Evolutionary conservation across 495 filamentous ascomycete species (phyloP).

Genomic region (Penicillium turbatum): DNA sequence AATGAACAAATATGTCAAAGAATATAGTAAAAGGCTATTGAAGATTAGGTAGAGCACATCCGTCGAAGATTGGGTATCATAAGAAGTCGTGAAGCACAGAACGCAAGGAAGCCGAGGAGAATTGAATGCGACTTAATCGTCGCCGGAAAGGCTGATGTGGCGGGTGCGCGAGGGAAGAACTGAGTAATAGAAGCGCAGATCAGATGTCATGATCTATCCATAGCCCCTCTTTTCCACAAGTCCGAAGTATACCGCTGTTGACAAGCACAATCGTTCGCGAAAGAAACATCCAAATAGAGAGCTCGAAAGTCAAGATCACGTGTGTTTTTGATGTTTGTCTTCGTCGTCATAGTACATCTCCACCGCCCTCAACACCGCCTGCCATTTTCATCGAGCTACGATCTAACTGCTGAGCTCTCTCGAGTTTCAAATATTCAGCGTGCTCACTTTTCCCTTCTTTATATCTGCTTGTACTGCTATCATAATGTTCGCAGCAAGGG

Average conservation of each 20-base stretch:
- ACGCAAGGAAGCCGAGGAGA: conserved; percentile 4
- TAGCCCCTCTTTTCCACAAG: conserved; percentile 5
- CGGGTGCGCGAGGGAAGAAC: not conserved
- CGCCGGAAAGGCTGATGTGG: not conserved
- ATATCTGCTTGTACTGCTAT: not conserved
- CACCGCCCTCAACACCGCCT: conserved; percentile 21
- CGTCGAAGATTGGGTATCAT: not conserved
- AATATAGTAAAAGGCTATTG: not conserved
- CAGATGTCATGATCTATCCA: not conserved
- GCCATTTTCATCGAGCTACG: conserved; percentile 8
- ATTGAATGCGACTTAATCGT: conserved; percentile 9
- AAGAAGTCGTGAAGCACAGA: not conserved
- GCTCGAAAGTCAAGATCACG: conserved; percentile 26
- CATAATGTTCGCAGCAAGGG: conserved; percentile 28
- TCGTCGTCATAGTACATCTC: conserved; percentile 20
- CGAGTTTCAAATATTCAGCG: not conserved
- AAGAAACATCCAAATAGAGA: not conserved
- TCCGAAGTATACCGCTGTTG: conserved; percentile 10
- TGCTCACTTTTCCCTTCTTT: not conserved
- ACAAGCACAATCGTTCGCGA: not conserved
- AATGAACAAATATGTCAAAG: not conserved
- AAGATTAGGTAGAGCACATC: not conserved
- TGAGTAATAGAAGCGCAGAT: not conserved
- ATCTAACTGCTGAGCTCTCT: conserved; percentile 5
- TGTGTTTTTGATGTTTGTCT: conserved; percentile 34